Percentiles rank a stretch among this genome's conserved stretches.
phyloP scores from a whole-genome alignment of 2,329 filamentous ascomycete genomes.

The Pseudogymnoascus sp. region DNA sequence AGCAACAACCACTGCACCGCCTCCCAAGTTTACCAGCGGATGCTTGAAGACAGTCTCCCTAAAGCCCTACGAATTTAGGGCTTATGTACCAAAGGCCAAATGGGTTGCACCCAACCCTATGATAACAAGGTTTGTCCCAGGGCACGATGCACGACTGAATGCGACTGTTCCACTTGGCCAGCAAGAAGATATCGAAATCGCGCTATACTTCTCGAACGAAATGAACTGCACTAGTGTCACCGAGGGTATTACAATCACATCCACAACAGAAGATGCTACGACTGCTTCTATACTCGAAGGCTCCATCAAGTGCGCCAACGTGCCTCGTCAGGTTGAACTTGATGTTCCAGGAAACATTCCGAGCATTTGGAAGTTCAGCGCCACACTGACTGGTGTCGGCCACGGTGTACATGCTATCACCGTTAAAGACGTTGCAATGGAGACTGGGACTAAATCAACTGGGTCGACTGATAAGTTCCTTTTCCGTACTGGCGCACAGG shows the following conservation, averaged over 20 bases:
- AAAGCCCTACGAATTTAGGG: conserved; percentile 47
- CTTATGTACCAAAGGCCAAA: conserved; percentile 45
- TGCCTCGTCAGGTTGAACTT: conserved; percentile 29
- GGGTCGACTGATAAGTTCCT: conserved; percentile 49
- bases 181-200: conserved; percentile 31
- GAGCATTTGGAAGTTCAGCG: conserved; percentile 45
- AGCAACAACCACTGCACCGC: not conserved
- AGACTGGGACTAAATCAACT: conserved; percentile 32
- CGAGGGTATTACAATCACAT: conserved; percentile 43
- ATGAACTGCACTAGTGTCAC: conserved; percentile 53
- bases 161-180: conserved; percentile 31
- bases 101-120: conserved; percentile 47
- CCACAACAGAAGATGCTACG: conserved; percentile 41
- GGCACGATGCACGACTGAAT: conserved; percentile 47
- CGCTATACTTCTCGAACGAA: conserved; percentile 49
- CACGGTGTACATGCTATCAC: conserved; percentile 54
- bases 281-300: conserved; percentile 35
- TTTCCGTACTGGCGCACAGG: conserved; percentile 48
- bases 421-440: conserved; percentile 43
- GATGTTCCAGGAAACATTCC: conserved; percentile 45
- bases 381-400: conserved; percentile 46
- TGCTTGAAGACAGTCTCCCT: conserved; percentile 45
- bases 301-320: conserved; percentile 35
- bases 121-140: conserved; percentile 49
- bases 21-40: not conserved